phyloP scores from a whole-genome alignment of 2,329 filamentous ascomycete species.

The Diaporthe destruens region DNA sequence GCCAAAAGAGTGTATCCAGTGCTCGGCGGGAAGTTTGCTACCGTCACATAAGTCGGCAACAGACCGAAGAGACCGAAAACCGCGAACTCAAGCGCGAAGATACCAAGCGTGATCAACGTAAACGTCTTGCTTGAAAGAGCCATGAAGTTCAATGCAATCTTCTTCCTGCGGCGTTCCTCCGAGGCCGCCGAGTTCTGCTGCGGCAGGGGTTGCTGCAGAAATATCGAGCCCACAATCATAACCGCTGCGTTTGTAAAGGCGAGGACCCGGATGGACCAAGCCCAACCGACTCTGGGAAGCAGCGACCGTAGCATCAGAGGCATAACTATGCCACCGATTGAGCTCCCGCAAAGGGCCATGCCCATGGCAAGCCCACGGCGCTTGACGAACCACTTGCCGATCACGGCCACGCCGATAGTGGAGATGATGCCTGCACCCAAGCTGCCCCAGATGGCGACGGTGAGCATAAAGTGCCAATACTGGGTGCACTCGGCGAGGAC shows the following conservation, averaged over 20 bases:
- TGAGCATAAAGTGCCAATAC: slow-evolving; percentile 64
- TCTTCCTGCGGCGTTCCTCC: slow-evolving; percentile 41
- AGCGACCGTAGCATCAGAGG: slow-evolving; percentile 51
- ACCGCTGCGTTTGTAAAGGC: slow-evolving; percentile 48
- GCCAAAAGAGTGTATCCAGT: slow-evolving; percentile 59
- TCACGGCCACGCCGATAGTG: slow-evolving; percentile 50
- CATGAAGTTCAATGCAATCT: slow-evolving; percentile 53
- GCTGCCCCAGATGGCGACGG: slow-evolving; percentile 58
- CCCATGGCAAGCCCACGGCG: slow-evolving; percentile 47
- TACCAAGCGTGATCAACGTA: slow-evolving; percentile 55
- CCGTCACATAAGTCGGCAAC: slow-evolving; percentile 59
- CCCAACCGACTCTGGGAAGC: slow-evolving; percentile 49
- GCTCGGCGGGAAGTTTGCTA: slow-evolving; percentile 51
- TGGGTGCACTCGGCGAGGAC: slow-evolving; percentile 59
- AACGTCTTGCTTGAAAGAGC: slow-evolving; percentile 58
- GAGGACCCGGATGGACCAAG: slow-evolving; percentile 52
- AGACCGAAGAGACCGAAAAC: slow-evolving; percentile 62
- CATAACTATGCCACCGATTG: slow-evolving; percentile 49
- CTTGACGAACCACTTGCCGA: slow-evolving; percentile 49
- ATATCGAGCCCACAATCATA: slow-evolving; percentile 49
- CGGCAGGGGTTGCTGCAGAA: slow-evolving; percentile 50
- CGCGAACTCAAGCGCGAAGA: slow-evolving; percentile 62
- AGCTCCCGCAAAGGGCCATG: slow-evolving; percentile 44
- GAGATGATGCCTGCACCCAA: slow-evolving; percentile 55
- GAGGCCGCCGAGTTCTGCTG: slow-evolving; percentile 28